These are phyloP conservation scores for Pestalotiopsis sp. DNA, from an alignment of 2,329 filamentous ascomycete genomes.

Conservation along the genomic window DNA sequence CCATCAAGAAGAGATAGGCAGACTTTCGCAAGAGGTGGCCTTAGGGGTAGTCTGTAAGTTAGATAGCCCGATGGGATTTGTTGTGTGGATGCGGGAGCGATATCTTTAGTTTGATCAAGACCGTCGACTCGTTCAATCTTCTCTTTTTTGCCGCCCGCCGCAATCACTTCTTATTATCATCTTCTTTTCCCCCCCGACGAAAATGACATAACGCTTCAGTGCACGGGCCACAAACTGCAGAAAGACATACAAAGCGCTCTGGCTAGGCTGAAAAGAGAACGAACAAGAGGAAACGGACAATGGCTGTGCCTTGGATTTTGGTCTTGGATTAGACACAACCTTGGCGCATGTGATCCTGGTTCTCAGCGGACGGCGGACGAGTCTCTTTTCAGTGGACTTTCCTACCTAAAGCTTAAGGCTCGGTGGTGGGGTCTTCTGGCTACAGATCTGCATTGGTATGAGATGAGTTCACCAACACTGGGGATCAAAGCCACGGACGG, in stretches of 20 bases:
- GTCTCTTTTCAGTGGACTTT: not conserved
- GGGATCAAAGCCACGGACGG: too few relatives aligned
- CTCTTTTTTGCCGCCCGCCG: not conserved
- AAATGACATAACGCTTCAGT: constrained; percentile 7
- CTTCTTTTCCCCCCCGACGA: constrained; percentile 1
- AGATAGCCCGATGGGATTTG: too few relatives aligned
- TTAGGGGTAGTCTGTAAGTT: not conserved
- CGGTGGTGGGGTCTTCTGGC: not conserved
- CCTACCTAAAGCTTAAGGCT: not conserved
- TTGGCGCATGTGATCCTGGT: not conserved
- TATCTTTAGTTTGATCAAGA: not conserved
- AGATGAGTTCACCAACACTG: not conserved
- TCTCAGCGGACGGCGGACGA: not conserved
- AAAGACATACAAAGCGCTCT: not conserved
- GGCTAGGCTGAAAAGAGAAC: not conserved
- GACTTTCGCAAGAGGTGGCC: not conserved
- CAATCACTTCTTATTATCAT: not conserved
- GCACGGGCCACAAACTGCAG: not conserved
- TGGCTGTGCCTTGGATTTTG: not conserved
- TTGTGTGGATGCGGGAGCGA: not conserved
- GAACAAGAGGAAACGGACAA: not conserved
- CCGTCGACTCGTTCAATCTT: not conserved
- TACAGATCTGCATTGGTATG: not conserved
- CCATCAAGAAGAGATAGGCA: not conserved
- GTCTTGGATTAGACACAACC: not conserved